A percentile compares a stretch with the other conserved stretches of the same genome.
These are phyloP conservation scores for Hygrophorus russula DNA, from an alignment of 768 basidiomycete genomes.

Conservation along the genomic window DNA sequence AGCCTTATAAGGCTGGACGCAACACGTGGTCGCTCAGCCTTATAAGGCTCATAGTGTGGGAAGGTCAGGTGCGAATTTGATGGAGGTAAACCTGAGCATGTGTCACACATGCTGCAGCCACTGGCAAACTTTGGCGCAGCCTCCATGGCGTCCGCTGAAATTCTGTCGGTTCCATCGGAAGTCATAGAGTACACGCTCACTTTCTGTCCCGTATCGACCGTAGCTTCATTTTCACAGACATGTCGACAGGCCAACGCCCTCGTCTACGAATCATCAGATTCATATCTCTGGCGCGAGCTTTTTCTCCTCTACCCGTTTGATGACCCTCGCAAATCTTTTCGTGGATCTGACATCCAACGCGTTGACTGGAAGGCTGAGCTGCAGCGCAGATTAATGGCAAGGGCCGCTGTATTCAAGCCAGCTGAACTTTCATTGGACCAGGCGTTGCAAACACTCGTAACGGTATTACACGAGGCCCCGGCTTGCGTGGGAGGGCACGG, in stretches of 20 bases:
- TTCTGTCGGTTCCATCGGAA: slow-evolving; percentile 38
- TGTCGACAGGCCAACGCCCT: slow-evolving; percentile 36
- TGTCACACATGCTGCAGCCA: too few species aligned
- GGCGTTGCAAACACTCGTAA: slow-evolving; percentile 29
- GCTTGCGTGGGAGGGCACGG: slow-evolving; percentile 13
- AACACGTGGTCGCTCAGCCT: too few species aligned
- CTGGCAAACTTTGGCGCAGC: background rate
- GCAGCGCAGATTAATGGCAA: slow-evolving; percentile 30
- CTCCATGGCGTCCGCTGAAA: background rate
- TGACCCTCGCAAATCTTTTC: slow-evolving; percentile 36
- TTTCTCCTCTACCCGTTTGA: slow-evolving; percentile 54
- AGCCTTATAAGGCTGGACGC: too few species aligned
- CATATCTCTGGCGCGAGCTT: slow-evolving; percentile 58
- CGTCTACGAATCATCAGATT: slow-evolving; percentile 38
- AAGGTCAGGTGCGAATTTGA: too few species aligned
- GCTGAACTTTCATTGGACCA: slow-evolving; percentile 12
- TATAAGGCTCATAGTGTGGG: too few species aligned
- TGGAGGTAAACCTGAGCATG: too few species aligned
- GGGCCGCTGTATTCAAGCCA: slow-evolving; percentile 14
- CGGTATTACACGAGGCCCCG: slow-evolving; percentile 25
- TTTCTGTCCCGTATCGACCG: slow-evolving; percentile 44
- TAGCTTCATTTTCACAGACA: slow-evolving; percentile 47
- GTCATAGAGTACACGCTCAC: slow-evolving; percentile 46
- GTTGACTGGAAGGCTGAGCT: slow-evolving; percentile 26
- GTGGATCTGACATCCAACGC: background rate